Evolutionary conservation across 805 yeast species (phyloP), one percentile per base, ranked within the genome.

Genomic region (Starmerella potacharoeniae): DNA sequence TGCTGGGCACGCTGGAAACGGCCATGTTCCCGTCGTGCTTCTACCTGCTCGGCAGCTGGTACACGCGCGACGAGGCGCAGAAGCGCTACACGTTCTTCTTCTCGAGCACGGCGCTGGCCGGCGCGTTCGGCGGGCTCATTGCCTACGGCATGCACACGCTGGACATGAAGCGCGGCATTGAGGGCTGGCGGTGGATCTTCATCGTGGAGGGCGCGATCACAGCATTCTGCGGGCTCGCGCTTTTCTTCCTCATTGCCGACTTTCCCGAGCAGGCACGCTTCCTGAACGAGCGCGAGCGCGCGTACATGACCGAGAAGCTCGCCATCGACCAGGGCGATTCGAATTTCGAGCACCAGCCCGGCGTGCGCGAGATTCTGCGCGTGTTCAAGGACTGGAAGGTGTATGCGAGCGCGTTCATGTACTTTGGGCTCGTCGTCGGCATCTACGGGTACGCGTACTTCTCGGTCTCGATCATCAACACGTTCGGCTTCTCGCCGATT

Each of bases 1-100:
- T 84, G 44, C 72, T 84, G 22, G 90, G 91, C 58, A 65, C 80
- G 41, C 77, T 80, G 55, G 91, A 84, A 68, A 76, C 84, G 36
- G 82, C 87, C 39, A 77, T 84, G 62, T 83, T 83, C 71, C 90
- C 90, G 1, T 83, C 86, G 17, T 79, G 84, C 60, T 84, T 84
- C 66, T 84, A 83, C 39, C 79, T 44, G 36, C 36, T 44, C 7
- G 48, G 48, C 10, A 79, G 80, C 68, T 84, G 81, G 71, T 83
- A 84, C 69, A 71, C 79, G 41, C 76, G 82, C 53, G 69, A 69
- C 22, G 90, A 84, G 66, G 77, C 86, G 8, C 86, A 83, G 68
- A 76, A 81, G 65, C 71, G 90, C 52, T 83, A 81, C 67, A 76
- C 84, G 34, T 76, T 81, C 53, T 84, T 84, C 68, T 83, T 84